Conservation (phyloP, 2,329 filamentous ascomycete genomes). For the Penicillium sp. region DNA sequence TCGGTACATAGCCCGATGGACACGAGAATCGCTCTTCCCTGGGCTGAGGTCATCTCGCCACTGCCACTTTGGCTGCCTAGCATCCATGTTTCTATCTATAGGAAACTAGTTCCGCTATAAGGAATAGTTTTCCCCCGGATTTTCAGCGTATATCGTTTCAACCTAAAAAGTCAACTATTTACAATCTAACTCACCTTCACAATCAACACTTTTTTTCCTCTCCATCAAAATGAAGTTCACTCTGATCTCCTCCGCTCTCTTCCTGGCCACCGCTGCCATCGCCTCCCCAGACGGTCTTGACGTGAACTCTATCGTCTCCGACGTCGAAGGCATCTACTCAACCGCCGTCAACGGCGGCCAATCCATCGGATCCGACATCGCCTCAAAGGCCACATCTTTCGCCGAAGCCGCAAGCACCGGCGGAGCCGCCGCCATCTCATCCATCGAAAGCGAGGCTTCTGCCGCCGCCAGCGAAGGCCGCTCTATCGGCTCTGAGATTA, state of each 20-base stretch:
- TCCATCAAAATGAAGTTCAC: conserved; percentile 30
- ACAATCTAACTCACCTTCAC: not conserved
- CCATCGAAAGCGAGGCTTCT: conserved; percentile 15
- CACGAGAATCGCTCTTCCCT: not conserved
- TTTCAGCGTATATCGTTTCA: not conserved
- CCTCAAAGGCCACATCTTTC: conserved; percentile 8
- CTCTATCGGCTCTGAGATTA: conserved; percentile 14
- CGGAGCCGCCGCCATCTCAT: conserved; percentile 17
- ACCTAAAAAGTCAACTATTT: not conserved
- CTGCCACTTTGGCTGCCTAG: conserved; percentile 7
- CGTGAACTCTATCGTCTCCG: conserved; percentile 20
- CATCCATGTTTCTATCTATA: conserved; percentile 15
- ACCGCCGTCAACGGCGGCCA: conserved; percentile 5
- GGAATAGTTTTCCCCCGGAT: conserved; percentile 3
- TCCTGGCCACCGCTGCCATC: conserved; percentile 24
- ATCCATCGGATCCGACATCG: conserved; percentile 14
- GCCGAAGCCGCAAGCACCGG: conserved; percentile 10
- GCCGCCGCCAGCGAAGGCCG: conserved; percentile 16
- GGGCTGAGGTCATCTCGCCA: conserved; percentile 19
- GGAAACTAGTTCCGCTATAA: conserved; percentile 1
- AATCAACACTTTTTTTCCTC: not conserved
- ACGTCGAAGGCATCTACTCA: not conserved
- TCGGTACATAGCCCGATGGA: conserved; percentile 7
- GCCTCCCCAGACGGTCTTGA: conserved; percentile 17
- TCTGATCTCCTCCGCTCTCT: conserved; percentile 24